These are phyloP conservation scores for Daldinia bambusicola DNA, from an alignment of 495 filamentous ascomycete genomes.

Conservation along the genomic window DNA sequence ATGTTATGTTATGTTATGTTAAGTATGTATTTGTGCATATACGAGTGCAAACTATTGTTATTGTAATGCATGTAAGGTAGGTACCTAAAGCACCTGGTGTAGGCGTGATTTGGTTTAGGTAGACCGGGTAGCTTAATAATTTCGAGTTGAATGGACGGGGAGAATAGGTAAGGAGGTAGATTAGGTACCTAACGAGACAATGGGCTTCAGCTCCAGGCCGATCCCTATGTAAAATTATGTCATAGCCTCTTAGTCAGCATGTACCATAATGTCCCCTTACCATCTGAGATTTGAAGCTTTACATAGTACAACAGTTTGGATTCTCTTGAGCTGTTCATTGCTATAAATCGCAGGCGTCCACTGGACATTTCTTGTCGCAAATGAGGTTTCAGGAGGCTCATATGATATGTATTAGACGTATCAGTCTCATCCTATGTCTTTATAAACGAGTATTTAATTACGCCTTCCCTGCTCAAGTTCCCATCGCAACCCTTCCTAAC, in stretches of 20 bases:
- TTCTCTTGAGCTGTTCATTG: neutral
- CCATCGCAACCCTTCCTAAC: constrained; percentile 7
- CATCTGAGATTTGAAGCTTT: neutral
- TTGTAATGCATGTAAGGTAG: no score
- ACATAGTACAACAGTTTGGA: neutral
- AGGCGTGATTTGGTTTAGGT: neutral
- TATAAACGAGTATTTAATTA: constrained; percentile 17
- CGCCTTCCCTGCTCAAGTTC: constrained; percentile 9
- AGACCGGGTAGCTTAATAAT: neutral
- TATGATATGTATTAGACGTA: constrained; percentile 4
- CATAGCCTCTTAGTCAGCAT: constrained; percentile 32
- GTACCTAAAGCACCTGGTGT: neutral
- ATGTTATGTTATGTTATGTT: neutral
- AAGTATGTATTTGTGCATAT: neutral
- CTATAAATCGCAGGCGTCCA: no score
- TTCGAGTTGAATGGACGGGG: neutral
- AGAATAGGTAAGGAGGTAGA: no score
- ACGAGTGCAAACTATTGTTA: no score
- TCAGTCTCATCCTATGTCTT: constrained; percentile 6
- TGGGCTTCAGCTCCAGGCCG: neutral
- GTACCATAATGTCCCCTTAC: neutral
- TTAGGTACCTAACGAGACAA: no score
- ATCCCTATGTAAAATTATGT: constrained; percentile 28
- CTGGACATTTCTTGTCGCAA: no score
- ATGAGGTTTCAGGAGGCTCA: no score